phyloP scores from a whole-genome alignment of 73 alveolate genomes.

The Tetrahymena borealis region DNA sequence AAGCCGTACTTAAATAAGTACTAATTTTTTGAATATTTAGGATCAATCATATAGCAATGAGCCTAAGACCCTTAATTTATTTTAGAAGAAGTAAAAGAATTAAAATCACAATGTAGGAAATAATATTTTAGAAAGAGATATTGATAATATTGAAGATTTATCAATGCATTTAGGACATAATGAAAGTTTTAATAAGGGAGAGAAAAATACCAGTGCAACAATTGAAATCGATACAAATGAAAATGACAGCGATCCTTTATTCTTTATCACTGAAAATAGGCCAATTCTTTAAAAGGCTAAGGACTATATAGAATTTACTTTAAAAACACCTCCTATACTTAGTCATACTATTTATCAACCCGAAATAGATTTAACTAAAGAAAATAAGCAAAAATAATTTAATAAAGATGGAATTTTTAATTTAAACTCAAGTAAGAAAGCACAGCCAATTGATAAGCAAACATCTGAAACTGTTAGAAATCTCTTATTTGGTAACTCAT shows the following conservation, averaged over 20 bases:
- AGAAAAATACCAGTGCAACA: not conserved
- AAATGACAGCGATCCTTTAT: not conserved
- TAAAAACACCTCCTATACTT: not conserved
- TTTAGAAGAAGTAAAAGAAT: not conserved
- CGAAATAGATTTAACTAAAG: not conserved
- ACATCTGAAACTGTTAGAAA: not conserved
- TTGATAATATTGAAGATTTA: not conserved
- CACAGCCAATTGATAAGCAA: not conserved
- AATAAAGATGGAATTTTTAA: not conserved
- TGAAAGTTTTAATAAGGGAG: not conserved
- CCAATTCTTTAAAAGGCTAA: not conserved
- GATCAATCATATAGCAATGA: not conserved
- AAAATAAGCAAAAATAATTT: not conserved
- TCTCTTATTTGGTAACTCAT: not conserved
- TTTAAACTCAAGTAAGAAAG: not conserved
- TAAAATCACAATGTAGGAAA: not conserved
- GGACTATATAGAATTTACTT: not conserved
- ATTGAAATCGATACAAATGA: not conserved
- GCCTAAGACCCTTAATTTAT: not conserved
- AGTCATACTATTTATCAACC: not conserved
- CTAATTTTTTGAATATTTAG: not conserved
- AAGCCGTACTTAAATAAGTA: not conserved
- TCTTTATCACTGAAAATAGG: not conserved
- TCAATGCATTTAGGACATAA: not conserved
- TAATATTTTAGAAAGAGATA: not conserved